Conservation (phyloP, 2,329 filamentous ascomycete species). For the Cyphellophora europaea region DNA sequence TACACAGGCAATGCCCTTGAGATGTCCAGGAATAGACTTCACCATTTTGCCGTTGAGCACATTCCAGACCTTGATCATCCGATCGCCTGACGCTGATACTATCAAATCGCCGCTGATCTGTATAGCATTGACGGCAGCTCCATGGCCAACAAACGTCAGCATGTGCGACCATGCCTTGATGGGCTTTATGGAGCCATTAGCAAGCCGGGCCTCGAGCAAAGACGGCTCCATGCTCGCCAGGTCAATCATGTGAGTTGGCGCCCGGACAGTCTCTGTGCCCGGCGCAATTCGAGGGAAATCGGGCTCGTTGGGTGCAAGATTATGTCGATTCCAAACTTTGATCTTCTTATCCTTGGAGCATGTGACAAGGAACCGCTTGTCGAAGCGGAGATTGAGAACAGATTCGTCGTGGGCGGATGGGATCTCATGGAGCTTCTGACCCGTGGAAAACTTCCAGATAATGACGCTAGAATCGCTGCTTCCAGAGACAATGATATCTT, state of each 20-base stretch:
- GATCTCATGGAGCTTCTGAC: slow-evolving; percentile 68
- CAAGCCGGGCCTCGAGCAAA: slow-evolving; percentile 32
- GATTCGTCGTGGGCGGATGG: slow-evolving; percentile 75
- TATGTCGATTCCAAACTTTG: slow-evolving; percentile 82
- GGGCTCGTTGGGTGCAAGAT: slow-evolving; percentile 43
- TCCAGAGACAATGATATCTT: slow-evolving; percentile 90
- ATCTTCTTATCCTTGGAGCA: slow-evolving; percentile 97
- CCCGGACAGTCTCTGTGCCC: slow-evolving; percentile 25
- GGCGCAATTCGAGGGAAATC: slow-evolving; percentile 30
- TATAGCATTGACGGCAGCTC: slow-evolving; percentile 90
- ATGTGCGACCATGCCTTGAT: slow-evolving; percentile 65
- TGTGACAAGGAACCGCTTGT: slow-evolving; percentile 82
- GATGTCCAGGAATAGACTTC: slow-evolving; percentile 74
- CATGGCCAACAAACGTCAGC: slow-evolving; percentile 71
- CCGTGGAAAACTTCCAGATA: slow-evolving; percentile 88
- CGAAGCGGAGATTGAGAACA: slow-evolving; percentile 86
- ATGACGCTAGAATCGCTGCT: slow-evolving; percentile 89
- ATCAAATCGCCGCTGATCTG: slow-evolving; percentile 79
- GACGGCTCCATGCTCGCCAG: slow-evolving; percentile 32
- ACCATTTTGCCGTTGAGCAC: slow-evolving; percentile 68
- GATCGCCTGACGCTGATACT: slow-evolving; percentile 89
- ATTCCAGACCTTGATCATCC: slow-evolving; percentile 90
- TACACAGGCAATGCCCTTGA: slow-evolving; percentile 93
- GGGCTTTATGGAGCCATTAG: slow-evolving; percentile 29
- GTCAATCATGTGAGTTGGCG: slow-evolving; percentile 46